phyloP scores from a whole-genome alignment of 306 rosid species.

The Cicer pinnatifidum region DNA sequence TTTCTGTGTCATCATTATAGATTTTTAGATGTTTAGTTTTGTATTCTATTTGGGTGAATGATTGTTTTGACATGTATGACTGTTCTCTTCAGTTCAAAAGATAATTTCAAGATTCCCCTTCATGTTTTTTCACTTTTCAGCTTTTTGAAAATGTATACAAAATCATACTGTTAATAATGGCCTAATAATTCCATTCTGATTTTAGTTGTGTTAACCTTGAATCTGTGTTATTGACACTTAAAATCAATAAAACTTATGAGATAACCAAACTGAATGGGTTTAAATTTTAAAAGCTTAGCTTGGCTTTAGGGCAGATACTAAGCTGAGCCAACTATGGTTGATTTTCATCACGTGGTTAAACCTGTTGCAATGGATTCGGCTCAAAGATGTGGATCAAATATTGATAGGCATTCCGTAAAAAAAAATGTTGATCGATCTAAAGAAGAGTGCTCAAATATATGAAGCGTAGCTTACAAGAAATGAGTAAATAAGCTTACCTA shows the following conservation, averaged over 20 bases:
- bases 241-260: neutral
- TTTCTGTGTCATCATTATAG: slow-evolving; percentile 28
- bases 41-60: slow-evolving; percentile 15
- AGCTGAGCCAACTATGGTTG: too few species aligned
- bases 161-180: neutral
- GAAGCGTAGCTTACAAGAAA: too few species aligned
- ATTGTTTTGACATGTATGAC: slow-evolving; percentile 5
- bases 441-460: too few species aligned
- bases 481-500: too few species aligned
- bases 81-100: slow-evolving; percentile 25
- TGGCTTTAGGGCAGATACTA: neutral
- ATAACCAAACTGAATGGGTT: neutral
- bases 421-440: too few species aligned
- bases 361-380: too few species aligned
- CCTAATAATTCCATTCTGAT: neutral
- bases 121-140: slow-evolving; percentile 26
- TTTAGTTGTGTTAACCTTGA: neutral
- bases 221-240: neutral
- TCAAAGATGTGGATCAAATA: too few species aligned
- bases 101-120: slow-evolving; percentile 16
- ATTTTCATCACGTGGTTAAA: too few species aligned
- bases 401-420: too few species aligned
- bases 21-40: slow-evolving; percentile 22
- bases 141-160: slow-evolving; percentile 11
- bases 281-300: neutral